Evolutionary conservation across 129 eudicot genomes (phyloP).

Genomic region (Arctium lappa): DNA sequence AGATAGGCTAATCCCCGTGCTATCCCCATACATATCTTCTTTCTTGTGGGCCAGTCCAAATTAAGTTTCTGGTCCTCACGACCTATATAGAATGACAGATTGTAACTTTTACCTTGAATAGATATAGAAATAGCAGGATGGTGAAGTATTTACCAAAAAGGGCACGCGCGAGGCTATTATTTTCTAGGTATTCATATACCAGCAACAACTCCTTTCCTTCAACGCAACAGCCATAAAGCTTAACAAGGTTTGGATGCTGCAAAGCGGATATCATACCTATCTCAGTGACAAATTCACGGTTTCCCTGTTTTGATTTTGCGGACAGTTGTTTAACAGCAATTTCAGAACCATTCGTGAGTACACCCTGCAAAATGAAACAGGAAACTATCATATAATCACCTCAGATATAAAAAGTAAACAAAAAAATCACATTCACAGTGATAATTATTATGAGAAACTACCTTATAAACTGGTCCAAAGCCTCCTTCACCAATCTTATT

Average conservation of each 20-base stretch:
- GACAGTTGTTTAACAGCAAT: slow-evolving; percentile 93
- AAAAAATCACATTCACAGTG: not conserved
- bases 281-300: slow-evolving; percentile 86
- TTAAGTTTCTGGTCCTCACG: slow-evolving; percentile 48
- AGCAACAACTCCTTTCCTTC: slow-evolving; percentile 76
- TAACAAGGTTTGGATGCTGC: slow-evolving; percentile 94
- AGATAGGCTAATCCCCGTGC: slow-evolving; percentile 82
- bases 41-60: slow-evolving; percentile 78
- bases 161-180: slow-evolving; percentile 85
- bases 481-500: slow-evolving; percentile 96
- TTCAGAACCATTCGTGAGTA: slow-evolving; percentile 62
- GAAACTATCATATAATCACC: not conserved
- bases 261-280: slow-evolving; percentile 95
- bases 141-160: slow-evolving; percentile 61
- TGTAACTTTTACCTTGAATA: not conserved
- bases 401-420: not conserved
- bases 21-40: slow-evolving; percentile 67
- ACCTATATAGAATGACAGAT: slow-evolving; percentile 33
- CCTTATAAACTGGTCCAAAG: slow-evolving; percentile 95
- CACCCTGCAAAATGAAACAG: slow-evolving; percentile 45
- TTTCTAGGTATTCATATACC: slow-evolving; percentile 78
- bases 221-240: slow-evolving; percentile 82
- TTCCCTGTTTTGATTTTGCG: slow-evolving; percentile 85
- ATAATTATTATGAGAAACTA: slow-evolving; percentile 1
- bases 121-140: not conserved